Conservation (phyloP, 2,329 filamentous ascomycete species). For the Rhynchosporium graminicola region DNA sequence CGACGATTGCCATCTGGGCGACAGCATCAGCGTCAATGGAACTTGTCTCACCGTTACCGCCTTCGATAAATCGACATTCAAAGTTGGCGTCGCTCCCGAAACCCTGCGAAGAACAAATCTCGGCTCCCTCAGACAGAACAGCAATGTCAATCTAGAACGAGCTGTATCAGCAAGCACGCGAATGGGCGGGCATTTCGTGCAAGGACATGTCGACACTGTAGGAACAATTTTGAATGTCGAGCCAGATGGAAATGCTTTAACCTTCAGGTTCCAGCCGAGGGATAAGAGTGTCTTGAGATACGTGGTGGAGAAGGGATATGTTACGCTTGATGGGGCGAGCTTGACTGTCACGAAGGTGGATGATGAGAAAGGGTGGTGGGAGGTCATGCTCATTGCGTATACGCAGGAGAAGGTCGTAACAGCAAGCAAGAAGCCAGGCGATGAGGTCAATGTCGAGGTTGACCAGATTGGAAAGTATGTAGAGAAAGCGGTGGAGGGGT, state of each 20-base stretch:
- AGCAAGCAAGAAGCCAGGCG: constrained; percentile 41
- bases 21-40: constrained; percentile 94
- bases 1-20: constrained; percentile 79
- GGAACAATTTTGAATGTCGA: constrained; percentile 72
- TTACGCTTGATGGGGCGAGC: constrained; percentile 92
- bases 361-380: constrained; percentile 79
- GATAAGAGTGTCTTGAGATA: constrained; percentile 74
- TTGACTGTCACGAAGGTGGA: constrained; percentile 87
- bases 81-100: constrained; percentile 91
- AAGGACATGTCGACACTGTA: constrained; percentile 93
- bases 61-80: constrained; percentile 67
- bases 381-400: constrained; percentile 97
- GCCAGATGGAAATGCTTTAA: constrained; percentile 87
- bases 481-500: constrained; percentile 84
- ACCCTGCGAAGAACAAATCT: constrained; percentile 95
- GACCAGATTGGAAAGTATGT: constrained; percentile 71
- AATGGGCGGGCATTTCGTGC: constrained; percentile 98
- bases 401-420: constrained; percentile 85
- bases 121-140: constrained; percentile 66
- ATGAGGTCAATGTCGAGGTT: constrained; percentile 43
- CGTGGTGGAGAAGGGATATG: constrained; percentile 93
- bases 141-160: constrained; percentile 87
- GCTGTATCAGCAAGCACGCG: constrained; percentile 88
- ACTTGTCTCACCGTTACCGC: constrained; percentile 92
- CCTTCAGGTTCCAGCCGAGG: constrained; percentile 77